Conservation (phyloP, 768 basidiomycete species). For the Kwoniella shandongensis region DNA sequence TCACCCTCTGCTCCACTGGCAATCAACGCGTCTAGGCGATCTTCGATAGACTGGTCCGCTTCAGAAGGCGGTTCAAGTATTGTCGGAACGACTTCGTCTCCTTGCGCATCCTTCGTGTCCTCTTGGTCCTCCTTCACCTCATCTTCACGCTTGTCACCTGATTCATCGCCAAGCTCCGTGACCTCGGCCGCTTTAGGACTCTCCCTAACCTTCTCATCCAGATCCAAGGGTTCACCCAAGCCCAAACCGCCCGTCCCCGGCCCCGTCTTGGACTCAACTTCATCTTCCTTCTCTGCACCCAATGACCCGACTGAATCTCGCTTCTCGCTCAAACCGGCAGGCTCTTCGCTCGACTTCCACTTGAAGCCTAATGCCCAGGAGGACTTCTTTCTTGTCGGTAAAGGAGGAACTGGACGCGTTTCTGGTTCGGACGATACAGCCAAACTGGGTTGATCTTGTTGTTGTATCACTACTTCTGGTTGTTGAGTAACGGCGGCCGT, state of each 20-base stretch:
- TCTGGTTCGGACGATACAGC: no score
- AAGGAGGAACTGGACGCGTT: conserved; percentile 14
- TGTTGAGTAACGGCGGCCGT: not conserved
- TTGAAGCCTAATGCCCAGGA: conserved; percentile 46
- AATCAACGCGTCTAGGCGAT: not conserved
- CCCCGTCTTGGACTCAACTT: not conserved
- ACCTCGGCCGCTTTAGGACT: not conserved
- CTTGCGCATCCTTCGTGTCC: conserved; percentile 8
- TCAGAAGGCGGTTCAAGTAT: conserved; percentile 15
- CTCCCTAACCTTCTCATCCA: conserved; percentile 1
- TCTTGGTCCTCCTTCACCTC: not conserved
- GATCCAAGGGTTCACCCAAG: conserved; percentile 11
- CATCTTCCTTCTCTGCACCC: conserved; percentile 22
- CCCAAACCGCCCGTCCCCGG: conserved; percentile 6
- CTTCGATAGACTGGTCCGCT: not conserved
- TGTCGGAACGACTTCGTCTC: conserved; percentile 15
- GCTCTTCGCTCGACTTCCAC: conserved; percentile 13
- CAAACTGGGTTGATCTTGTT: no score
- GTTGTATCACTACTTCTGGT: no score
- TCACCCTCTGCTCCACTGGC: not conserved
- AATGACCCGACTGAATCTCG: conserved; percentile 19
- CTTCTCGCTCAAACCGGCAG: conserved; percentile 19
- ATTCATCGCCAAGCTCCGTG: not conserved
- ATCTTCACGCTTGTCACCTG: conserved; percentile 10
- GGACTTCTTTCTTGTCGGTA: conserved; percentile 26